Evolutionary conservation across 2,329 filamentous ascomycete genomes (phyloP).

Genomic region (Stachybotrys elegans): DNA sequence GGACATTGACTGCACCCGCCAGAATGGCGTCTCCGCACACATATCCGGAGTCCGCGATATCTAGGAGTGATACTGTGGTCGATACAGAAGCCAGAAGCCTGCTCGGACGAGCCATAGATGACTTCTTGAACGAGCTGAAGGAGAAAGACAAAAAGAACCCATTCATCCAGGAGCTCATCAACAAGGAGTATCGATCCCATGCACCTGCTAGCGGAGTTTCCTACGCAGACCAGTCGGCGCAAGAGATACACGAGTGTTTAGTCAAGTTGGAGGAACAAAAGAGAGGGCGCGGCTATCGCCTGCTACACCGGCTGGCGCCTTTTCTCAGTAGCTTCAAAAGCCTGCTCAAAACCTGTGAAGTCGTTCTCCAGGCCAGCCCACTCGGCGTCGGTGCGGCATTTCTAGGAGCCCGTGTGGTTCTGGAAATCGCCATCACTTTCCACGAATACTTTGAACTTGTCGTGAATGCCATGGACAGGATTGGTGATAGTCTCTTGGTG

Average conservation of each 20-base stretch:
- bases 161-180: not conserved
- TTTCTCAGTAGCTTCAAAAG: not conserved
- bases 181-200: not conserved
- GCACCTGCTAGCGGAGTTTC: not conserved
- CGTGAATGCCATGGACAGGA: conserved; percentile 1
- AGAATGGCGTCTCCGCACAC: no score
- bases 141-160: not conserved
- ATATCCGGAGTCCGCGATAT: not conserved
- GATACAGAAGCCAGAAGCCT: not conserved
- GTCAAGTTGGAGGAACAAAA: not conserved
- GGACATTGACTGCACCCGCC: no score
- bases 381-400: not conserved
- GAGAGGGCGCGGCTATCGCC: not conserved
- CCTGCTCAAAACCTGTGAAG: not conserved
- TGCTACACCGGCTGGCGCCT: not conserved
- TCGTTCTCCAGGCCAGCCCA: not conserved
- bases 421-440: not conserved
- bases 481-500: not conserved
- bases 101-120: not conserved
- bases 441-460: not conserved
- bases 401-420: not conserved
- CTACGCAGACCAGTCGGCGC: not conserved
- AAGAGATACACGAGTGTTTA: not conserved
- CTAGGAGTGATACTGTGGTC: not conserved
- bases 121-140: not conserved